Evolutionary conservation across 2,329 filamentous ascomycete genomes (phyloP), one percentile per base, ranked within the genome.

Genomic region (Teratosphaeriaceae sp.): DNA sequence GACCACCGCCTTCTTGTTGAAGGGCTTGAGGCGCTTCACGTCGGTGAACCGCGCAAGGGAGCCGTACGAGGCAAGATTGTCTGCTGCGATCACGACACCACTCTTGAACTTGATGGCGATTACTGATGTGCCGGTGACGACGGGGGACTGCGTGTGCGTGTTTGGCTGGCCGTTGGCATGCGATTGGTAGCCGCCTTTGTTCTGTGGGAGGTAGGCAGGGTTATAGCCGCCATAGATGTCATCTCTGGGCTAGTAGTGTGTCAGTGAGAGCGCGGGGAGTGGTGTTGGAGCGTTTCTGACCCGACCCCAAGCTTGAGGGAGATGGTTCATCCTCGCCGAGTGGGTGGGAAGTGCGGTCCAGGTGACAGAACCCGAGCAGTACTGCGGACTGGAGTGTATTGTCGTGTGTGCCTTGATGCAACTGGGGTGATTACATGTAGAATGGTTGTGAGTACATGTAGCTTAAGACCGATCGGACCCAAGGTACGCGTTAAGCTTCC

Each of bases 1-100:
- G 61, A 98, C 76, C 47, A 97, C 79, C 22, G 88, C 82, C 52
- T 82, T 80, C 53, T 82, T 76, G 69, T 88, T 87, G 69, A 97
- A 97, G 57, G 81, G 78, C 58, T 88, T 88, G 55, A 98, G 83
- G 63, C 92, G 89, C 73, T 96, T 94, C 64, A 97, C 88, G 66
- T 96, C 85, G 60, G 86, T 89, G 77, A 97, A 98, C 63, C 92
- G 88, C 47, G 92, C 90, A 54, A 74, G 85, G 44, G 92, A 96
- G 65, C 92, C 92, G 69, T 98, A 98, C 45, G 92, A 98, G 56
- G 92, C 92, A 52, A 98, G 73, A 73, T 97, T 98, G 69, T 98
- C 92, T 59, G 92, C 88, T 40, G 90, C 92, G 65, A 98, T 90
- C 60, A 94, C 89, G 51, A 98, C 88, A 62, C 92, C 92, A 56